Base-by-base conservation (phyloP, 2,329 filamentous ascomycete species). In the Dactylonectria macrodidyma region DNA sequence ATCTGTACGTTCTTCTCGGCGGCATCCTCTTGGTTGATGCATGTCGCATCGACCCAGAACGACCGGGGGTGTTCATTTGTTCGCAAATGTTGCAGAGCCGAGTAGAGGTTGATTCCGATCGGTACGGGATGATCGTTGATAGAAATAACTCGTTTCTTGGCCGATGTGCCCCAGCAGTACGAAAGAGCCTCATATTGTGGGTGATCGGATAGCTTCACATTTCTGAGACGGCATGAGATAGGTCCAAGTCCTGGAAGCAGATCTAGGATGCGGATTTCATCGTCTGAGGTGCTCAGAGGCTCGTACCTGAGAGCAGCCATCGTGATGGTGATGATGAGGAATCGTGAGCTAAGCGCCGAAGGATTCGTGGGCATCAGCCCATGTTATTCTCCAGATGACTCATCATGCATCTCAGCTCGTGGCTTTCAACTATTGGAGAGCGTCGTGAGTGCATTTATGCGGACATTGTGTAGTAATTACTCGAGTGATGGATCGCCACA, bases 101-200 rank as follows among this genome's bases (percentile, higher is more conserved):
- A 16, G 19, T 33, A 47, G 30, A 50, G 41, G 3, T 60, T 65
- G 1, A 22, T 10, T 2, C 55, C 41, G 8, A 60, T 48, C 16
- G 34, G n/a, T 48, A 65, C 44, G 30, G n/a, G 22, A 26, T 54
- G 38, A 9, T 38, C 56, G 48, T 65, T 60, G 24, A 59, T 36
- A 10, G n/a, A 36, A 30, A 65, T 65, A 26, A 12, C 48, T 30
- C 22, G 19, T 22, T 47, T 24, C 26, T 34, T 41, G 9, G 55
- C 26, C 36, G 56, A 26, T 14, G 47, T 46, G 7, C 62, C 62
- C 62, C 62, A 65, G 48, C 46, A 52, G 24, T 65, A 65, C 19
- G 62, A 65, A 26, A 65, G 41, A n/a, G 62, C 56, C 22, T 65
- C 56, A 22, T 60, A 65, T 6, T 46, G 50, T 1, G 59, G 59